Evolutionary conservation across 2,329 filamentous ascomycete species (phyloP), one percentile per base, ranked within the genome.

Genomic region (Phialophora macrospora): DNA sequence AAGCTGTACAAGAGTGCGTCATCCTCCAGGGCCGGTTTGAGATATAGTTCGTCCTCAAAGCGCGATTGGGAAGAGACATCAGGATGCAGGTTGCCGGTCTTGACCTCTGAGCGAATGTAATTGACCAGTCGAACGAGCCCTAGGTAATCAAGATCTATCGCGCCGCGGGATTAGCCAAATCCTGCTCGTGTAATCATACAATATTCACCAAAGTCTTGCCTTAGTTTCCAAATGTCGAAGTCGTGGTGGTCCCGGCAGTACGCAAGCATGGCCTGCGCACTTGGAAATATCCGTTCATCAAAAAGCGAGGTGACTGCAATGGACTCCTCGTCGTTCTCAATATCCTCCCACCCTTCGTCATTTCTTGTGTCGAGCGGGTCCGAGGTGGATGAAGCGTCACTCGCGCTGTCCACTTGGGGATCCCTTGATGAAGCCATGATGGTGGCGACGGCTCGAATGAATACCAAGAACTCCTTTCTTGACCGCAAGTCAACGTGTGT

Each of bases 1-100:
- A 99, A 82, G 63, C 87, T 91, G 75, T 96, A 93, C 34, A 99
- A 86, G 60, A 98, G 81, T 3, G 93, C 91, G 76, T 99, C 95
- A 71, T 97, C 92, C 65, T 95, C 89, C 7, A 99, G 80, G 3
- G 93, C 88, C 0, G 95, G 95, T 74, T 90, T 90, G 65, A 99
- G 82, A 74, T 88, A 96, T 70, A 85, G 84, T 69, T 98, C 94
- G 67, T 92, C 87, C n/a, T 87, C 83, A 68, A 97, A 88, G 28
- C 87, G 82, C 1, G 82, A 80, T 41, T 81, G 80, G 2, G 86
- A 82, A 64, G 91, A 87, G 51, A 89, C 78, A 64, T 85, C 82
- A 0, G 87, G 86, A 2, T 76, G 73, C 34, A 68, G 70, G 62
- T 82, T 79, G 32, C 82, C 82, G 54, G 74, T 74, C 62, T 81